A percentile compares a stretch with the other conserved stretches of the same genome.
Evolutionary conservation across 2,329 filamentous ascomycete genomes (phyloP).

Genomic region (Sclerotinia trifoliorum): DNA sequence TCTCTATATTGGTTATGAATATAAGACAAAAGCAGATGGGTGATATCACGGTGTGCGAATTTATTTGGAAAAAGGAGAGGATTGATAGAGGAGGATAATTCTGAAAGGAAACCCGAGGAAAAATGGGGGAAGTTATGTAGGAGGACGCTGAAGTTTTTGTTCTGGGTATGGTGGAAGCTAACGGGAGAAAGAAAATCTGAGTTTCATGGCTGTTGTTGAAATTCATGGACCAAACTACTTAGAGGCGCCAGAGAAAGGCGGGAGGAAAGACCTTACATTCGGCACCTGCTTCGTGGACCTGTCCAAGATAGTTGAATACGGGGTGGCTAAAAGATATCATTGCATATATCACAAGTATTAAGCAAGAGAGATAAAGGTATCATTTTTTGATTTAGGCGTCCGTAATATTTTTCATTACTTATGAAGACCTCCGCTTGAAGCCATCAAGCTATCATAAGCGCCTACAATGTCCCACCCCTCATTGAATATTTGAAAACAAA

Average conservation of each 20-base stretch:
- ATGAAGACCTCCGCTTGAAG: conserved; percentile 19
- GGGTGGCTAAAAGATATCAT: not conserved
- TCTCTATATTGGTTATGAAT: conserved; percentile 59
- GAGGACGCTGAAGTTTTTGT: conserved; percentile 6
- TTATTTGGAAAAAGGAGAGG: conserved; percentile 55
- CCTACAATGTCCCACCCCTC: conserved; percentile 25
- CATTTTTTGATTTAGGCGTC: conserved; percentile 17
- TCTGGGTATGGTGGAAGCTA: not conserved
- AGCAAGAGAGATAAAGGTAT: conserved; percentile 5
- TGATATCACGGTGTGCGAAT: conserved; percentile 53
- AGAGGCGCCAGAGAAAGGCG: not conserved
- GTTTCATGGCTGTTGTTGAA: not conserved
- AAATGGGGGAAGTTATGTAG: not conserved
- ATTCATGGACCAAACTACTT: not conserved
- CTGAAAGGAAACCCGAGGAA: too few species aligned
- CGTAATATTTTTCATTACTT: conserved; percentile 22
- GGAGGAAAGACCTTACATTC: not conserved
- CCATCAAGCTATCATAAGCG: conserved; percentile 22
- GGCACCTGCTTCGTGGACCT: not conserved
- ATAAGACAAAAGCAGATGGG: conserved; percentile 44
- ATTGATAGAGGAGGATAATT: conserved; percentile 45
- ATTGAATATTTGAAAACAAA: conserved; percentile 25
- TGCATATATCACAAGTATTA: not conserved
- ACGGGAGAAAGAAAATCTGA: not conserved
- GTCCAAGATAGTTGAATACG: not conserved